Evolutionary conservation across 768 basidiomycete genomes (phyloP).

Genomic region (Macrolepiota albuminosa): DNA sequence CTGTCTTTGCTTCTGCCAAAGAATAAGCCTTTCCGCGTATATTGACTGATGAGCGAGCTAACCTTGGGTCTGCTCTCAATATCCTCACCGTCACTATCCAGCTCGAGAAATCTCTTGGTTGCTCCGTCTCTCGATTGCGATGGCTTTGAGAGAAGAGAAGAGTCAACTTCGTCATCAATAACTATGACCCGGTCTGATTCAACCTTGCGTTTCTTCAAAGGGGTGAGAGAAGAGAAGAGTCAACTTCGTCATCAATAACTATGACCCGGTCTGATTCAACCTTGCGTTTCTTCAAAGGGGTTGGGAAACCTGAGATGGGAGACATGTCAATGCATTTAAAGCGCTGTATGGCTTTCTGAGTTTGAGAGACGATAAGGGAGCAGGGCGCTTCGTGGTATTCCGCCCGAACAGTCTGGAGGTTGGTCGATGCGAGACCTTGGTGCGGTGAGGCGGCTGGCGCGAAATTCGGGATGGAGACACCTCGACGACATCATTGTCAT

Average conservation of each 20-base stretch:
- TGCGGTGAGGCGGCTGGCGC: not conserved
- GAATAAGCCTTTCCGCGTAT: not conserved
- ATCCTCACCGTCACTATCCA: slow-evolving; percentile 16
- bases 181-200: not conserved
- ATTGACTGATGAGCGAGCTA: not conserved
- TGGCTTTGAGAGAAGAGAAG: not conserved
- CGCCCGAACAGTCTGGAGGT: not conserved
- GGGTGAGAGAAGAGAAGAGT: not conserved
- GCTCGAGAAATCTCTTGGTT: slow-evolving; percentile 4
- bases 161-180: not conserved
- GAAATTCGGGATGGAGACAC: not conserved
- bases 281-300: not conserved
- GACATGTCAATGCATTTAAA: not conserved
- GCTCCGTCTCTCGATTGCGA: too few species aligned
- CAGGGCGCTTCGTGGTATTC: not conserved
- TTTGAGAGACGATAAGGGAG: not conserved
- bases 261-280: not conserved
- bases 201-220: not conserved
- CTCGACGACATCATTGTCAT: not conserved
- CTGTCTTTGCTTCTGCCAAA: slow-evolving; percentile 7
- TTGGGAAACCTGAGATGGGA: not conserved
- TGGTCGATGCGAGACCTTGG: not conserved
- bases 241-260: not conserved
- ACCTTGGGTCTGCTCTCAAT: slow-evolving; percentile 12
- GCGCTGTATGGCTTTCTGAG: not conserved